Conservation (phyloP, 371 early-diverging fungal genomes). For the Rhizopus arrhizus region DNA sequence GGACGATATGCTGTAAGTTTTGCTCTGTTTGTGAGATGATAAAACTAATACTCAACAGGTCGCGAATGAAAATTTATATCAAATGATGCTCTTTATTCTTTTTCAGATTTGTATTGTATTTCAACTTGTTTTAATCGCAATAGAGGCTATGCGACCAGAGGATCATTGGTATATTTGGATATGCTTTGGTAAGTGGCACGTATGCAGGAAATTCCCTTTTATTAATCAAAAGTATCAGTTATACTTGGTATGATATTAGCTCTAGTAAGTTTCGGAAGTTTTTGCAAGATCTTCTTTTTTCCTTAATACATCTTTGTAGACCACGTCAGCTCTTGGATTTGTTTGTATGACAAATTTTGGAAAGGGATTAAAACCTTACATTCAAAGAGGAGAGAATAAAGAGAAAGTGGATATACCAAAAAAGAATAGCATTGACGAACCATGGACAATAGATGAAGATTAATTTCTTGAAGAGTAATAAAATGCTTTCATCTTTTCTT, state of each 20-base stretch:
- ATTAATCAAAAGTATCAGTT: conserved; percentile 24
- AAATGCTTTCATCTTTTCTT: too few species aligned
- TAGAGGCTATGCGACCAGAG: conserved; percentile 23
- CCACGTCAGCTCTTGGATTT: conserved; percentile 27
- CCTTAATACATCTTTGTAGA: conserved; percentile 11
- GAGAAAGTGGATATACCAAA: conserved; percentile 24
- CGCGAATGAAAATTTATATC: conserved; percentile 32
- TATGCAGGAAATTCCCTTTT: not conserved
- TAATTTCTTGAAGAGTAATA: conserved; percentile 6
- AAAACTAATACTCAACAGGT: conserved; percentile 25
- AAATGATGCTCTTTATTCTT: conserved; percentile 42
- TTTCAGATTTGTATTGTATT: conserved; percentile 42
- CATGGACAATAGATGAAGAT: conserved; percentile 52
- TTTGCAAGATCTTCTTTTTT: not conserved
- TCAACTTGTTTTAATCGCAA: conserved; percentile 40
- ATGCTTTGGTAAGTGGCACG: conserved; percentile 44
- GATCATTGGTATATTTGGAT: conserved; percentile 52
- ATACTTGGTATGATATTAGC: conserved; percentile 41
- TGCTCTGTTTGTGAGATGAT: not conserved
- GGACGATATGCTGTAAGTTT: conserved; percentile 42
- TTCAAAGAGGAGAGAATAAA: conserved; percentile 46
- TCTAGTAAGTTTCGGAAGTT: conserved; percentile 25
- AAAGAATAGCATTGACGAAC: conserved; percentile 17
- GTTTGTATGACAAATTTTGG: conserved; percentile 44
- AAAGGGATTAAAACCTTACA: conserved; percentile 45